A percentile compares a stretch with the other conserved stretches of the same genome.
Evolutionary conservation across 1,284 basidiomycete species (phyloP).

Genomic region (Microbotryomycetes sp.): DNA sequence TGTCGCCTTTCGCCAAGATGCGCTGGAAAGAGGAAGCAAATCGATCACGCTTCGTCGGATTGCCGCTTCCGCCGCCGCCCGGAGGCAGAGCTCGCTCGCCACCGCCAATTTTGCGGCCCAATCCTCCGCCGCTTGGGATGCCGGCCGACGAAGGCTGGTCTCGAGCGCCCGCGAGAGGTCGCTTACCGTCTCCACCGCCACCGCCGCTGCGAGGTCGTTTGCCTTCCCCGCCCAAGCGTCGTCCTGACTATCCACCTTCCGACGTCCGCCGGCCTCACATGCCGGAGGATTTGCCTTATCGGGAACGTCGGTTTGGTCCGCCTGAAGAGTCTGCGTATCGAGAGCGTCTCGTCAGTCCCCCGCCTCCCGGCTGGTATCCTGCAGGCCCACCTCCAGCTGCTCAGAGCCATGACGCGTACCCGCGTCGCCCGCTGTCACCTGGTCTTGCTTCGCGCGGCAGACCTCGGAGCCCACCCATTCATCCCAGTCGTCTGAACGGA

Average conservation of each 20-base stretch:
- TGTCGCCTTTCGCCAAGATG: neutral
- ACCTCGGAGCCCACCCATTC: neutral
- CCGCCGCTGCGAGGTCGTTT: neutral
- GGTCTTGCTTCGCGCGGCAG: neutral
- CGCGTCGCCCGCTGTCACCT: neutral
- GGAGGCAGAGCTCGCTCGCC: neutral
- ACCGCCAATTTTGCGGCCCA: neutral
- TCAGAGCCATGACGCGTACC: neutral
- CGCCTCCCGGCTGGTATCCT: too few species aligned
- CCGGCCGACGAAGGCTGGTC: neutral
- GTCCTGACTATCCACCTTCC: too few species aligned
- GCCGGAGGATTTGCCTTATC: too few species aligned
- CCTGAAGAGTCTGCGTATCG: too few species aligned
- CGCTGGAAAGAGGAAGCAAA: neutral
- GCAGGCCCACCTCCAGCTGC: neutral
- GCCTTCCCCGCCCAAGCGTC: neutral
- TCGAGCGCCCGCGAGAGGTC: neutral
- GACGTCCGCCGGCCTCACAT: too few species aligned
- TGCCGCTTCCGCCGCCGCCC: neutral
- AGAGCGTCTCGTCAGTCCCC: too few species aligned
- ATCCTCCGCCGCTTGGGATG: neutral
- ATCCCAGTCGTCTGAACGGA: neutral
- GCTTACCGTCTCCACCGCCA: neutral
- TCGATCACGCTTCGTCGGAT: neutral
- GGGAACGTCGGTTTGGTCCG: too few species aligned